Evolutionary conservation across 2,329 filamentous ascomycete genomes (phyloP), one percentile per base, ranked within the genome.

Genomic region (Penicillium sp.): DNA sequence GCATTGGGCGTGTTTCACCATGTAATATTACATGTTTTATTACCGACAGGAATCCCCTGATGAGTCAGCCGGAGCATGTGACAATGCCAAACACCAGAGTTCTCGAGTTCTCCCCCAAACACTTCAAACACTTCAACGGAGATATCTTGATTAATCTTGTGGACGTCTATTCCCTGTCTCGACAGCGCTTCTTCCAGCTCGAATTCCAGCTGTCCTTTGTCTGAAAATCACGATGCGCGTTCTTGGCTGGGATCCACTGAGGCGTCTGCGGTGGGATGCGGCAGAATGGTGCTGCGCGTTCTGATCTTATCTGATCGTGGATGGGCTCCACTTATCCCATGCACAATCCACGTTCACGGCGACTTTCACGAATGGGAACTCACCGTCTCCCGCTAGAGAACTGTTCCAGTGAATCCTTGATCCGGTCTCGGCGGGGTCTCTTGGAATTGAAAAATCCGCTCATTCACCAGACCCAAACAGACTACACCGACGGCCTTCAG

Each of bases 401-500:
- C 24, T 19, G 18, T 18, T 16, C 28, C 3, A n/a, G 51, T 54
- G 58, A 56, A 48, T 54, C 40, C 9, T 14, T 9, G 21, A 29
- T 49, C 45, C 48, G 55, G 44, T 55, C 36, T 63, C 52, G 44
- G 42, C 33, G 51, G 47, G 44, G 33, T 39, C 29, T 31, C 13
- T 34, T 34, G 44, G 18, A 31, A 19, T 34, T 24, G 21, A 37
- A 43, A 55, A 28, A 39, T 11, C 31, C 39, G 33, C 52, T 56
- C 45, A 21, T 31, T 53, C 16, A 28, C 39, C 47, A 46, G 47
- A 44, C 24, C 5, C 5, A 28, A 28, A 28, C 21, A 34, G 42
- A 18, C 46, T 55, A 55, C 29, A 83, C 87, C n/a, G 83, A 87
- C 69, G 87, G 85, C 1, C 81, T 85, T 21, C 10, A 45, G 26